These are phyloP conservation scores for Sesbania bispinosa DNA, from an alignment of 306 rosid species.

Conservation along the genomic window DNA sequence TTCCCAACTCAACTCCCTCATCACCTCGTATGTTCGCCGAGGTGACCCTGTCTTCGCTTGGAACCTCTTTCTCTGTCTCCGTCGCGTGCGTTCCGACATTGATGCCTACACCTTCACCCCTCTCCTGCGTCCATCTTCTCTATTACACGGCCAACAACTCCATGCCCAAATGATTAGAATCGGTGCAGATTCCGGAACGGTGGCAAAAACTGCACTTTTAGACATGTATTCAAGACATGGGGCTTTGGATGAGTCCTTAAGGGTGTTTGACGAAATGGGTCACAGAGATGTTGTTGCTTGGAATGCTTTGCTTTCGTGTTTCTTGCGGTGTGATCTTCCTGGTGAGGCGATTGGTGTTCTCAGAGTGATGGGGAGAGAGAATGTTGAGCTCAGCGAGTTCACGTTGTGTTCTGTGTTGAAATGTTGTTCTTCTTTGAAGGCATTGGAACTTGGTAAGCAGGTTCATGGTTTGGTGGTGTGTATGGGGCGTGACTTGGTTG, in stretches of 20 bases:
- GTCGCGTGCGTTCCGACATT: conserved; percentile 27
- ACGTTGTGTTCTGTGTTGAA: conserved; percentile 66
- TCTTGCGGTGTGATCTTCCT: conserved; percentile 41
- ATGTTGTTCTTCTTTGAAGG: conserved; percentile 52
- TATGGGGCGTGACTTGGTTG: conserved; percentile 56
- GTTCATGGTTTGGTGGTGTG: conserved; percentile 65
- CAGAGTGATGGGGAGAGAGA: conserved; percentile 47
- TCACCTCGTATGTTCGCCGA: conserved; percentile 37
- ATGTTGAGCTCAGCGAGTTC: conserved; percentile 46
- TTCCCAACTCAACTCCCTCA: conserved; percentile 35
- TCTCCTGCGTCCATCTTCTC: conserved; percentile 44
- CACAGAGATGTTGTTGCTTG: conserved; percentile 60
- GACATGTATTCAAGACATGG: conserved; percentile 59
- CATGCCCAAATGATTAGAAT: conserved; percentile 48
- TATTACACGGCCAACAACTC: conserved; percentile 40
- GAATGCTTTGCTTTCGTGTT: conserved; percentile 52
- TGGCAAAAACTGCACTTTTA: conserved; percentile 49
- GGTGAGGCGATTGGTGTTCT: conserved; percentile 42
- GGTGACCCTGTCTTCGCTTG: conserved; percentile 33
- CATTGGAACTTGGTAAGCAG: conserved; percentile 51
- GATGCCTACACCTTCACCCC: conserved; percentile 47
- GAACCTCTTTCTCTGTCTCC: conserved; percentile 41
- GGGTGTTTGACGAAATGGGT: conserved; percentile 56
- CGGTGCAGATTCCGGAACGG: conserved; percentile 40
- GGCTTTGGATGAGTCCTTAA: conserved; percentile 26